Evolutionary conservation across 345 rosid species (phyloP).

Genomic region (Citrus inodora): DNA sequence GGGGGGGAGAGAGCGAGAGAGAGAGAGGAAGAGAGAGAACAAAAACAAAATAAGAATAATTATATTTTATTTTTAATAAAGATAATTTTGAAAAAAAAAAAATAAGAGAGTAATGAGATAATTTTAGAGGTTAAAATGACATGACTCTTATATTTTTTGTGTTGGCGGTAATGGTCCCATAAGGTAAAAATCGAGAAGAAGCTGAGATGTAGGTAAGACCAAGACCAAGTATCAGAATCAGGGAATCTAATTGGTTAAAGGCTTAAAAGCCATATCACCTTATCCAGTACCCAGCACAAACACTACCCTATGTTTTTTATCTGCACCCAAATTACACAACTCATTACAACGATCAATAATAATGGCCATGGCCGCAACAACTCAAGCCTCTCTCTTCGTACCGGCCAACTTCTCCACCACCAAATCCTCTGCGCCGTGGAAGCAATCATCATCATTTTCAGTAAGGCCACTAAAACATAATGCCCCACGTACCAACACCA

Average conservation of each 20-base stretch:
- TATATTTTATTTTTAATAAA: no score
- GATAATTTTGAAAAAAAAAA: no score
- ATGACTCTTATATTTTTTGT: no score
- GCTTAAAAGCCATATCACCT: constrained; percentile 21
- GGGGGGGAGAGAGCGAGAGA: no score
- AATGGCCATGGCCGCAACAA: constrained; percentile 41
- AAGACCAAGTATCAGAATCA: constrained; percentile 24
- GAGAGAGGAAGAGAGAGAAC: no score
- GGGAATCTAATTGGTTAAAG: constrained; percentile 37
- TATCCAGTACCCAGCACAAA: constrained; percentile 28
- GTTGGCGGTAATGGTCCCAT: no score
- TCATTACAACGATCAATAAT: neutral
- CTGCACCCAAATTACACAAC: neutral
- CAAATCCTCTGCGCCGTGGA: constrained; percentile 42
- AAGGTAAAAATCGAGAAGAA: neutral
- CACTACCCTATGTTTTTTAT: constrained; percentile 16
- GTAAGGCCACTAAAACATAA: constrained; percentile 18
- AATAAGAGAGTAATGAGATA: no score
- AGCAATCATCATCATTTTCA: constrained; percentile 29
- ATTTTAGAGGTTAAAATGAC: no score
- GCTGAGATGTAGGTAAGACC: constrained; percentile 13
- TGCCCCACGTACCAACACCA: constrained; percentile 32
- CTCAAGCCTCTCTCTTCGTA: constrained; percentile 61
- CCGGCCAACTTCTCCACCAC: constrained; percentile 42
- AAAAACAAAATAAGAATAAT: no score